Percentiles rank a stretch among this genome's conserved stretches.
phyloP scores from a whole-genome alignment of 805 yeast species.

The Gaillardinia entomophila region DNA sequence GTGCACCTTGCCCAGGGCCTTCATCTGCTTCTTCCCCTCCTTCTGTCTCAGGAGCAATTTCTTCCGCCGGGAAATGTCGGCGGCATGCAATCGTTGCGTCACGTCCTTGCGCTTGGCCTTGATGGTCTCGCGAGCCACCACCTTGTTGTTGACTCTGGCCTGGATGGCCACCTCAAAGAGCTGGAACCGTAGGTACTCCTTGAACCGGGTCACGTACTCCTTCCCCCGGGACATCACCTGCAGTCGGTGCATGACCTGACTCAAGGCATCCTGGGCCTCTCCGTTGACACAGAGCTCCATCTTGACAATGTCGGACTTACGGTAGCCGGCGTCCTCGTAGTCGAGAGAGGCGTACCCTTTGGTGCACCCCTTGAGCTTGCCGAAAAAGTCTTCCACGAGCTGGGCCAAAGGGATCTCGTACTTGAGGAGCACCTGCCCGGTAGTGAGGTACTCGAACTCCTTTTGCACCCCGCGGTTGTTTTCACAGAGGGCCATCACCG shows the following conservation, averaged over 20 bases:
- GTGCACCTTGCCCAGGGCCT: slow-evolving; percentile 68
- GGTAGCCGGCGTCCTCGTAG: slow-evolving; percentile 90
- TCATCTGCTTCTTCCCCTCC: slow-evolving; percentile 86
- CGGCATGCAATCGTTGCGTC: slow-evolving; percentile 87
- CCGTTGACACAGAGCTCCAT: slow-evolving; percentile 89
- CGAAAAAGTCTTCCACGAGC: slow-evolving; percentile 92
- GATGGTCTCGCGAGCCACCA: slow-evolving; percentile 87
- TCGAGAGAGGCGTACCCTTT: slow-evolving; percentile 92
- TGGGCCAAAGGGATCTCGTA: slow-evolving; percentile 84
- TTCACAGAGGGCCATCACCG: slow-evolving; percentile 82
- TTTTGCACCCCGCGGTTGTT: slow-evolving; percentile 76
- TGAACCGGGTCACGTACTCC: slow-evolving; percentile 79
- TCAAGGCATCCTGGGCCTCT: slow-evolving; percentile 81
- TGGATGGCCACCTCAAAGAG: slow-evolving; percentile 90
- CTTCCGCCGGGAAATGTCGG: slow-evolving; percentile 86
- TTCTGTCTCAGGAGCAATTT: slow-evolving; percentile 84
- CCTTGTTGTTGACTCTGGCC: slow-evolving; percentile 74
- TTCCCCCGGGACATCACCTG: slow-evolving; percentile 70
- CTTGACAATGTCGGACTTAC: slow-evolving; percentile 73
- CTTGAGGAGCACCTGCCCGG: slow-evolving; percentile 76
- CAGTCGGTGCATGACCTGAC: slow-evolving; percentile 81
- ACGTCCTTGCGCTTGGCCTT: slow-evolving; percentile 91
- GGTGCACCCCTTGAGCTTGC: slow-evolving; percentile 83
- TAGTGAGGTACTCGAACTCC: slow-evolving; percentile 68
- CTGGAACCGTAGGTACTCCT: slow-evolving; percentile 73